These are phyloP conservation scores for Clitoria ternatea DNA, from an alignment of 306 rosid genomes.

Conservation along the genomic window DNA sequence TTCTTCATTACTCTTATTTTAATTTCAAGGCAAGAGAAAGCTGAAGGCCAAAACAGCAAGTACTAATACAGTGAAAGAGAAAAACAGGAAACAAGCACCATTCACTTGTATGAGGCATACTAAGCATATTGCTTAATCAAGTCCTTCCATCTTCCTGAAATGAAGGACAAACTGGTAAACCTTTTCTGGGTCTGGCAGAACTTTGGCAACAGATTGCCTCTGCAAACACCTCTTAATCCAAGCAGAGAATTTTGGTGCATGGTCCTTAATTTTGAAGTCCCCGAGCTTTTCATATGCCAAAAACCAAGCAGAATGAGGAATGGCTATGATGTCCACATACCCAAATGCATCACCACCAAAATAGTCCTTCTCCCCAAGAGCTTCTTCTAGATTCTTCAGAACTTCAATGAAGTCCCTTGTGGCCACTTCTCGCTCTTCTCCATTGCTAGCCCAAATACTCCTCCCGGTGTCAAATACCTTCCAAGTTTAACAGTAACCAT, in stretches of 20 bases:
- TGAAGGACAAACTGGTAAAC: slow-evolving; percentile 39
- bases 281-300: slow-evolving; percentile 57
- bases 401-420: slow-evolving; percentile 52
- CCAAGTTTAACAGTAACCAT: not conserved
- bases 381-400: slow-evolving; percentile 51
- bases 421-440: slow-evolving; percentile 55
- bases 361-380: slow-evolving; percentile 52
- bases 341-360: slow-evolving; percentile 62
- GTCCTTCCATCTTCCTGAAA: slow-evolving; percentile 43
- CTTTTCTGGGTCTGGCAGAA: slow-evolving; percentile 47
- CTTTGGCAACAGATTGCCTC: slow-evolving; percentile 43
- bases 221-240: slow-evolving; percentile 51
- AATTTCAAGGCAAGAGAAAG: not conserved
- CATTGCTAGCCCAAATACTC: slow-evolving; percentile 49
- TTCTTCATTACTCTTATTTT: not conserved
- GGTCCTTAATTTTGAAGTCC: slow-evolving; percentile 50
- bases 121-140: slow-evolving; percentile 13
- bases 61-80: not conserved
- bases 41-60: not conserved
- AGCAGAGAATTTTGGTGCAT: slow-evolving; percentile 55
- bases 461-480: slow-evolving; percentile 49
- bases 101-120: not conserved
- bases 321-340: slow-evolving; percentile 49
- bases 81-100: not conserved
- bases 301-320: slow-evolving; percentile 55